These are phyloP conservation scores for Chiua virens DNA, from an alignment of 768 basidiomycete species.

Conservation along the genomic window DNA sequence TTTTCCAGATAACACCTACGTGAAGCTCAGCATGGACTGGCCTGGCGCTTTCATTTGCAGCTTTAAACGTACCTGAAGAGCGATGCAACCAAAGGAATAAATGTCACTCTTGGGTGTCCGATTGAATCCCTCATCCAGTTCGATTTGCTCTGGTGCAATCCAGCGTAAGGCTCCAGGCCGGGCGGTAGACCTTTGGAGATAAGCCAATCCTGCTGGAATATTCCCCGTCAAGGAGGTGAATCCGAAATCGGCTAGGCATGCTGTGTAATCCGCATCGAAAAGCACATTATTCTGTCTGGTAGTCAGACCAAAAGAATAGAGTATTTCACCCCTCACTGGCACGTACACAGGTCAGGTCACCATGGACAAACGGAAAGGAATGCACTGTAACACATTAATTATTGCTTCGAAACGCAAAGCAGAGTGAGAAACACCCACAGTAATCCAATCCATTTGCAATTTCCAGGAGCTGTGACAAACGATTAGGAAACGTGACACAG, in stretches of 20 bases:
- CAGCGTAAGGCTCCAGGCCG: constrained; percentile 39
- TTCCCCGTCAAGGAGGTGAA: constrained; percentile 8
- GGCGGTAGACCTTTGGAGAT: constrained; percentile 27
- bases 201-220: not conserved
- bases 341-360: not conserved
- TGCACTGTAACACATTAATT: no score
- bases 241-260: constrained; percentile 45
- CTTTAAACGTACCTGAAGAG: constrained; percentile 13
- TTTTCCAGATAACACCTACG: constrained; percentile 8
- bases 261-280: constrained; percentile 24
- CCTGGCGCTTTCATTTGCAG: constrained; percentile 43
- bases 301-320: not conserved
- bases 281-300: constrained; percentile 11
- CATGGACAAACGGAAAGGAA: no score
- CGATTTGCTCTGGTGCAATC: constrained; percentile 39
- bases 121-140: constrained; percentile 10
- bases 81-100: constrained; percentile 29
- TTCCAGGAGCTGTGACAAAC: constrained; percentile 5
- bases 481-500: constrained; percentile 18
- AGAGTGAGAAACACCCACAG: not conserved
- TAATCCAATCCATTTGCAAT: constrained; percentile 6
- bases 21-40: constrained; percentile 3
- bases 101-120: constrained; percentile 12
- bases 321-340: not conserved
- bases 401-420: no score